These are phyloP conservation scores for Pythium utonaiense DNA, from an alignment of 352 stramenopile species.

Conservation along the genomic window DNA sequence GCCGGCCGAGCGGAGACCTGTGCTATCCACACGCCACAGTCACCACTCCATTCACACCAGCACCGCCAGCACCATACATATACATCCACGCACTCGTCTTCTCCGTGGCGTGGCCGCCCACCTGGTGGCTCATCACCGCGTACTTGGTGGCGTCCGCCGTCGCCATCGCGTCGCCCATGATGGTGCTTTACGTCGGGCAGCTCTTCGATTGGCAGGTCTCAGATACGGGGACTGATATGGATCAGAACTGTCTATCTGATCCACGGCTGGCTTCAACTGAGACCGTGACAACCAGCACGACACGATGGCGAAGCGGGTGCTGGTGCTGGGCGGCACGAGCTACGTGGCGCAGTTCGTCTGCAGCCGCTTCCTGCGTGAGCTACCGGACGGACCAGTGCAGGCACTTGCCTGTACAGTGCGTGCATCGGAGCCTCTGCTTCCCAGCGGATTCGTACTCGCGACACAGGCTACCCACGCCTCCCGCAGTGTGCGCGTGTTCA, in stretches of 20 bases:
- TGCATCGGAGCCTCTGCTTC: constrained; percentile 16
- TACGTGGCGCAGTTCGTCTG: constrained; percentile 71
- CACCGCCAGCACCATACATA: background rate
- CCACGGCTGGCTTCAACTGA: background rate
- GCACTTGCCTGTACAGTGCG: constrained; percentile 44
- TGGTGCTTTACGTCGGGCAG: background rate
- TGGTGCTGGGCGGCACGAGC: constrained; percentile 56
- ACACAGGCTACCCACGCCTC: background rate
- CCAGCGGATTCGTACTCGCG: constrained; percentile 25
- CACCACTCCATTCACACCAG: background rate
- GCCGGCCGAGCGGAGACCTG: constrained; percentile 61
- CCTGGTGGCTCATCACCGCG: constrained; percentile 65
- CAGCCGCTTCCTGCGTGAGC: constrained; percentile 23
- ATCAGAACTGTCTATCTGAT: constrained; percentile 13
- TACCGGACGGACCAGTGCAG: background rate
- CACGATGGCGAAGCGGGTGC: constrained; percentile 34
- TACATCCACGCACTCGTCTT: constrained; percentile 49
- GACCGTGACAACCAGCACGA: background rate
- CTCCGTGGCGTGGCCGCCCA: constrained; percentile 69
- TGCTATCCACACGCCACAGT: constrained; percentile 1
- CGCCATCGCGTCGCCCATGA: constrained; percentile 8
- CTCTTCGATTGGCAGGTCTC: background rate
- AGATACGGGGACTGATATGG: background rate
- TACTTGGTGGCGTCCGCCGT: constrained; percentile 26
- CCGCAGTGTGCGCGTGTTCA: constrained; percentile 36